These are phyloP conservation scores for Linaria vulgaris DNA, from an alignment of 257 asterid species.

Conservation along the genomic window DNA sequence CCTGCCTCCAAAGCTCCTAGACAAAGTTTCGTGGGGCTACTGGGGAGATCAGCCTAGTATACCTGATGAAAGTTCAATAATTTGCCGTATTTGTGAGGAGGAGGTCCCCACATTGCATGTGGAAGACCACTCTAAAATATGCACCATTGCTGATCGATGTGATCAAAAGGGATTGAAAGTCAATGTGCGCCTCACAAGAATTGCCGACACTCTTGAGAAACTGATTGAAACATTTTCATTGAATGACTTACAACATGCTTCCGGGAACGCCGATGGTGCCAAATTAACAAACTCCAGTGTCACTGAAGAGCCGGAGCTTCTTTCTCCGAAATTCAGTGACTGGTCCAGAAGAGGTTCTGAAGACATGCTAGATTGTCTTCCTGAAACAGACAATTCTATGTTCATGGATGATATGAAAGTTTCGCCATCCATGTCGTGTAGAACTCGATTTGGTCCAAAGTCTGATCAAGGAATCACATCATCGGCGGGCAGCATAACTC, in stretches of 20 bases:
- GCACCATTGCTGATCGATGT: conserved; percentile 96
- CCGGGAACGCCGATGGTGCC: conserved; percentile 76
- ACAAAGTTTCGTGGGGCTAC: conserved; percentile 79
- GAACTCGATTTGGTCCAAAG: conserved; percentile 89
- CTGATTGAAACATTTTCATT: conserved; percentile 78
- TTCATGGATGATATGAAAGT: conserved; percentile 82
- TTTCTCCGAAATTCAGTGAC: conserved; percentile 92
- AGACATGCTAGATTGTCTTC: conserved; percentile 90
- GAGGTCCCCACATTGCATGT: conserved; percentile 95
- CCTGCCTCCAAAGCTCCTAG: conserved; percentile 62
- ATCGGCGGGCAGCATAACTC: conserved; percentile 99
- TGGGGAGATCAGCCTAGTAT: conserved; percentile 88
- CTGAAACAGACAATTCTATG: conserved; percentile 73
- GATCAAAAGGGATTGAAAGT: conserved; percentile 92
- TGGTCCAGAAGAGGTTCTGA: conserved; percentile 99
- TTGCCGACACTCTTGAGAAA: conserved; percentile 91
- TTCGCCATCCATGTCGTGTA: conserved; percentile 80
- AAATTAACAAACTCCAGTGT: conserved; percentile 80
- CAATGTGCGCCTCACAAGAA: conserved; percentile 78
- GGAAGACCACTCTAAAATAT: conserved; percentile 96
- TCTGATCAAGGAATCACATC: conserved; percentile 99
- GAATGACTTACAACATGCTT: conserved; percentile 61
- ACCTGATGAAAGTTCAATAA: conserved; percentile 85
- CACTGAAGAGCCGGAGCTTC: conserved; percentile 83
- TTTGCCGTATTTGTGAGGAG: conserved; percentile 98